phyloP scores from a whole-genome alignment of 805 yeast species.

The Saccharomyces mikatae region DNA sequence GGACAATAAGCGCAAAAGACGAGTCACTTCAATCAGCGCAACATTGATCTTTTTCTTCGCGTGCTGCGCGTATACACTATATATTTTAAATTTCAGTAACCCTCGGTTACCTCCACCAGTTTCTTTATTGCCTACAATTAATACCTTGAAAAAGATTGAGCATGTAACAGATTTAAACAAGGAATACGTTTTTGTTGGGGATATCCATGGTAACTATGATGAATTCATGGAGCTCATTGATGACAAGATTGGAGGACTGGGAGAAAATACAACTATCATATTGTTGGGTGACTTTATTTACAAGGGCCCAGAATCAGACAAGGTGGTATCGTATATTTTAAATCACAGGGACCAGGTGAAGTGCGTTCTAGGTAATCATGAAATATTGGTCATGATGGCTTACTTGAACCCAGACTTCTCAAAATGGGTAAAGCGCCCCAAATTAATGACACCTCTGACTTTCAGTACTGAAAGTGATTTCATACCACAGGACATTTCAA shows the following conservation, averaged over 20 bases:
- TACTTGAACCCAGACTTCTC: conserved; percentile 37
- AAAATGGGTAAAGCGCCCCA: conserved; percentile 31
- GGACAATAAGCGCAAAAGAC: not conserved
- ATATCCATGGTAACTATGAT: conserved; percentile 71
- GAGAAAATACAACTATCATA: conserved; percentile 38
- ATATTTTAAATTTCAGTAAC: not conserved
- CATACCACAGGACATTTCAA: conserved; percentile 11
- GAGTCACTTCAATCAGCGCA: not conserved
- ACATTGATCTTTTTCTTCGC: not conserved
- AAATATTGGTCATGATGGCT: conserved; percentile 54
- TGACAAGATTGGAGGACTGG: conserved; percentile 37
- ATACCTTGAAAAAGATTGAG: conserved; percentile 1
- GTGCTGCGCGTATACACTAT: not conserved
- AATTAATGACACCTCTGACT: conserved; percentile 7
- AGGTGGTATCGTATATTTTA: conserved; percentile 59
- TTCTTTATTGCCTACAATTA: conserved; percentile 1
- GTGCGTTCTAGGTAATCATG: conserved; percentile 88
- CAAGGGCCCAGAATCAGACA: conserved; percentile 72
- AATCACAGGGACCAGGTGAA: conserved; percentile 41
- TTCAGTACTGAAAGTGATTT: conserved; percentile 13
- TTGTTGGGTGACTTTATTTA: conserved; percentile 79
- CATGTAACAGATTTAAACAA: not conserved
- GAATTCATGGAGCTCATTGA: conserved; percentile 47
- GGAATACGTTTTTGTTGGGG: conserved; percentile 70
- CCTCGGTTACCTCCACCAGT: not conserved